Evolutionary conservation across 2,329 filamentous ascomycete genomes (phyloP).

Genomic region (Teratosphaeriaceae sp.): DNA sequence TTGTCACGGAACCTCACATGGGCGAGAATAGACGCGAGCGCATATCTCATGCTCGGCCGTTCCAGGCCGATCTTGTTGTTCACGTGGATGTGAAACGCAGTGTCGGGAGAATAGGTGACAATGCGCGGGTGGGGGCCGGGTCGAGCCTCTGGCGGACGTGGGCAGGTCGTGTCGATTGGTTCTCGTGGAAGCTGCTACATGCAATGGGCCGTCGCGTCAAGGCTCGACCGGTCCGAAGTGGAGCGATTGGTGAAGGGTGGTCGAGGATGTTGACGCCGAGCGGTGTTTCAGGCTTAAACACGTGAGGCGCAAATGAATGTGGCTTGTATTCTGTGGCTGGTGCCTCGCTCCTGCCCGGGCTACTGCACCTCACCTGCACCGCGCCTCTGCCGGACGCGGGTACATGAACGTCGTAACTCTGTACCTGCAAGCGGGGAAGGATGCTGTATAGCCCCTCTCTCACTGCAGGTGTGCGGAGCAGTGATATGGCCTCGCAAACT

Average conservation of each 20-base stretch:
- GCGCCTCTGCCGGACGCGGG: no score
- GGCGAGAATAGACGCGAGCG: conserved; percentile 19
- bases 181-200: background rate
- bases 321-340: conserved; percentile 4
- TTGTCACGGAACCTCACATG: conserved; percentile 19
- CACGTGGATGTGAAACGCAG: conserved; percentile 14
- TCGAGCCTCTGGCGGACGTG: conserved; percentile 1
- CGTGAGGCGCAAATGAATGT: background rate
- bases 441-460: no score
- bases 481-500: no score
- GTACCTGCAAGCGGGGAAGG: no score
- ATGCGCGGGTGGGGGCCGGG: background rate
- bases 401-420: no score
- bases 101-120: background rate
- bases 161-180: background rate
- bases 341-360: background rate
- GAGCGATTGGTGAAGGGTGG: conserved; percentile 5
- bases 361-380: no score
- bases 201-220: conserved; percentile 2
- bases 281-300: conserved; percentile 2
- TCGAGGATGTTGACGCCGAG: conserved; percentile 1
- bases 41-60: conserved; percentile 3
- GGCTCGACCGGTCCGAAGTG: background rate
- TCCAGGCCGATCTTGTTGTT: conserved; percentile 9
- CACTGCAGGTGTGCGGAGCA: no score